phyloP scores from a whole-genome alignment of 176 grass and related monocot genomes.

The Musa acuminata region DNA sequence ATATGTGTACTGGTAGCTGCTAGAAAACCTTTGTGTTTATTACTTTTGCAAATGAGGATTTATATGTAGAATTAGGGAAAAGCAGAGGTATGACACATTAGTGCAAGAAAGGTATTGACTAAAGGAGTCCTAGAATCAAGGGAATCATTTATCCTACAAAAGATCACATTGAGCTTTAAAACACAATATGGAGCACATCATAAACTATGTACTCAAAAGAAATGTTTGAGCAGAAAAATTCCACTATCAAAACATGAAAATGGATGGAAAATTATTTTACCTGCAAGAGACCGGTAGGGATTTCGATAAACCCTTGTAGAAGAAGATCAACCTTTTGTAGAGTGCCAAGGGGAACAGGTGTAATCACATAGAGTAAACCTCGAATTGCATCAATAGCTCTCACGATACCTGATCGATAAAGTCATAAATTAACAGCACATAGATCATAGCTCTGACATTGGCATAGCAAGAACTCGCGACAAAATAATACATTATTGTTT shows the following conservation, averaged over 20 bases:
- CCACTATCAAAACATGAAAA: not conserved
- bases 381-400: slow-evolving; percentile 57
- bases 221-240: not conserved
- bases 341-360: slow-evolving; percentile 48
- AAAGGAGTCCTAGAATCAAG: not conserved
- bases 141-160: not conserved
- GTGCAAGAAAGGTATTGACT: not conserved
- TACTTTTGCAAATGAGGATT: not conserved
- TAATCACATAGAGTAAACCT: slow-evolving; percentile 66
- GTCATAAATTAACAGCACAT: not conserved
- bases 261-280: slow-evolving; percentile 21
- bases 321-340: slow-evolving; percentile 72
- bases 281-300: slow-evolving; percentile 63
- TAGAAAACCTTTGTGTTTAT: not conserved
- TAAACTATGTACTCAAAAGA: no score
- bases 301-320: slow-evolving; percentile 79
- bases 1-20: not conserved
- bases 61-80: not conserved
- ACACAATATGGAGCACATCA: not conserved
- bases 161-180: not conserved
- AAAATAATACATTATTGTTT: no score
- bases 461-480: not conserved
- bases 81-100: not conserved
- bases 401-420: slow-evolving; percentile 55
- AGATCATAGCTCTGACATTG: not conserved